A percentile compares a stretch with the other conserved stretches of the same genome.
These are phyloP conservation scores for Aspergillus nidulans DNA, from an alignment of 495 filamentous ascomycete genomes.

Conservation along the genomic window DNA sequence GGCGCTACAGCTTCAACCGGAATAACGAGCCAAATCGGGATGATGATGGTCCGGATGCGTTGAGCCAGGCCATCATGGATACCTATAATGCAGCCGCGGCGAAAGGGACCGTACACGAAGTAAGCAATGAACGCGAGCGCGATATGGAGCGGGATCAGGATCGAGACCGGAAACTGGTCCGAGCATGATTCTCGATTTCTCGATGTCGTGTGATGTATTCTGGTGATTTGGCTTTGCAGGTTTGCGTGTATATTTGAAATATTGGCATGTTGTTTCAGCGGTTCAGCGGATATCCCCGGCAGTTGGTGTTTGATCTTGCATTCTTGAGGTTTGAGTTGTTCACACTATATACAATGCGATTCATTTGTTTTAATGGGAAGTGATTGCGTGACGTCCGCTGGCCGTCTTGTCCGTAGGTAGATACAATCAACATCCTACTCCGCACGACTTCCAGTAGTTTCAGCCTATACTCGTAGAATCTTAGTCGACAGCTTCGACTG, in stretches of 20 bases:
- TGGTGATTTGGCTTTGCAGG: slow-evolving; percentile 1
- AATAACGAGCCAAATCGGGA: slow-evolving; percentile 17
- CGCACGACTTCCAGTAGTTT: neutral
- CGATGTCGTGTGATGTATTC: slow-evolving; percentile 5
- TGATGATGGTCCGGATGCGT: slow-evolving; percentile 44
- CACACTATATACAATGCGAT: neutral
- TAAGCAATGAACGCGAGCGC: slow-evolving; percentile 16
- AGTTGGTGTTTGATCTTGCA: slow-evolving; percentile 20
- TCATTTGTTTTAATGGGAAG: neutral
- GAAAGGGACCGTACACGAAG: slow-evolving; percentile 25
- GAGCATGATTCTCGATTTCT: slow-evolving; percentile 16
- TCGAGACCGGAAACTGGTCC: slow-evolving; percentile 20
- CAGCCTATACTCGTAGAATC: too few species aligned
- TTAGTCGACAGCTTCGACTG: too few species aligned
- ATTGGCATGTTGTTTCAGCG: slow-evolving; percentile 18
- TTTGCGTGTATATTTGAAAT: slow-evolving; percentile 4
- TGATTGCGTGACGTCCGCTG: neutral
- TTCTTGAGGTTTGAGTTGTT: neutral
- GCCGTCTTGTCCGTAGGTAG: neutral
- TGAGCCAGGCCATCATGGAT: slow-evolving; percentile 46
- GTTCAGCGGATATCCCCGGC: slow-evolving; percentile 26
- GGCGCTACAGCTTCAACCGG: slow-evolving; percentile 17
- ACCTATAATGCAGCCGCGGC: slow-evolving; percentile 36
- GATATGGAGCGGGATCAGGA: slow-evolving; percentile 30
- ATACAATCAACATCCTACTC: neutral